Percentiles rank a stretch among this genome's conserved stretches.
phyloP scores from a whole-genome alignment of 2,329 filamentous ascomycete genomes.

The Chrysoporthe cubensis region DNA sequence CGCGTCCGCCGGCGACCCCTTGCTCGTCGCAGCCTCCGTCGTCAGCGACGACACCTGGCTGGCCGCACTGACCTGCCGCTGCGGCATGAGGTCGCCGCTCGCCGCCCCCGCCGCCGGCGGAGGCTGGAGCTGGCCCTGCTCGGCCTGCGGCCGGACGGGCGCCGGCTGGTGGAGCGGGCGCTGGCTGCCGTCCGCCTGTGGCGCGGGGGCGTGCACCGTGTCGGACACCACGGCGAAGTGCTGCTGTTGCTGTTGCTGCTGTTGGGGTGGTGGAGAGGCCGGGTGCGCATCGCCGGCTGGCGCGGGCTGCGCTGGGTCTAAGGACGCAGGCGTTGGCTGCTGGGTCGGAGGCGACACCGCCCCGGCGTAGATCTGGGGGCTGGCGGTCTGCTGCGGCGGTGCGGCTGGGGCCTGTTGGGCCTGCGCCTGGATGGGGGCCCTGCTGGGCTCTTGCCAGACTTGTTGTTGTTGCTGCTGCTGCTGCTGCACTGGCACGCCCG shows the following conservation, averaged over 20 bases:
- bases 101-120: background rate
- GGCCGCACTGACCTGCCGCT: slow-evolving; percentile 35
- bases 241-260: slow-evolving; percentile 22
- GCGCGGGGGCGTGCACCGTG: background rate
- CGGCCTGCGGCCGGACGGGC: slow-evolving; percentile 12
- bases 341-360: slow-evolving; percentile 1
- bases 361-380: background rate
- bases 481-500: slow-evolving; percentile 15
- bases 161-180: slow-evolving; percentile 19
- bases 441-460: slow-evolving; percentile 3
- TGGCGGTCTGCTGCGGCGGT: slow-evolving; percentile 8
- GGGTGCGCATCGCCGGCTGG: background rate
- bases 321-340: slow-evolving; percentile 14
- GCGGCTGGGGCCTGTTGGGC: background rate
- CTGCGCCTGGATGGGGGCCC: background rate
- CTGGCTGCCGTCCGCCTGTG: slow-evolving; percentile 9
- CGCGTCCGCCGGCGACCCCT: slow-evolving; percentile 15
- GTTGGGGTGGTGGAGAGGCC: background rate
- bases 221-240: slow-evolving; percentile 19
- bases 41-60: slow-evolving; percentile 36
- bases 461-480: background rate
- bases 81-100: slow-evolving; percentile 28
- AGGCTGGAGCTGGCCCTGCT: slow-evolving; percentile 26
- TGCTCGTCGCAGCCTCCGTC: slow-evolving; percentile 22
- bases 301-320: background rate